Percentiles rank a stretch among this genome's conserved stretches.
phyloP scores from a whole-genome alignment of 129 eudicot species.

The carrot (Daucus carota) region DH1_v3.0 NC_030387.2:20362001-20362500 shows the following conservation, averaged over 20 bases:
- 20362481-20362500: background rate
- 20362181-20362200: background rate
- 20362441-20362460: background rate
- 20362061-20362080: slow-evolving; percentile 53
- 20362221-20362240: background rate
- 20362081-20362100: slow-evolving; percentile 60
- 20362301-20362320: too few relatives aligned
- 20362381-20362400: background rate
- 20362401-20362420: background rate
- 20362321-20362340: too few relatives aligned
- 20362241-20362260: background rate
- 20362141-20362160: background rate
- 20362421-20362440: background rate
- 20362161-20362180: background rate
- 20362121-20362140: background rate
- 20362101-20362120: slow-evolving; percentile 63
- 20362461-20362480: background rate
- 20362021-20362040: slow-evolving; percentile 61
- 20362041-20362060: slow-evolving; percentile 66
- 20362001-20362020: slow-evolving; percentile 6
- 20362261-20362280: background rate
- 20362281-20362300: too few relatives aligned
- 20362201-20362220: background rate
- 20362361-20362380: too few relatives aligned
- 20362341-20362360: too few relatives aligned